Percentiles rank a stretch among this genome's conserved stretches.
Conservation (phyloP, 805 yeast species). For the Candida michaelii region DNA sequence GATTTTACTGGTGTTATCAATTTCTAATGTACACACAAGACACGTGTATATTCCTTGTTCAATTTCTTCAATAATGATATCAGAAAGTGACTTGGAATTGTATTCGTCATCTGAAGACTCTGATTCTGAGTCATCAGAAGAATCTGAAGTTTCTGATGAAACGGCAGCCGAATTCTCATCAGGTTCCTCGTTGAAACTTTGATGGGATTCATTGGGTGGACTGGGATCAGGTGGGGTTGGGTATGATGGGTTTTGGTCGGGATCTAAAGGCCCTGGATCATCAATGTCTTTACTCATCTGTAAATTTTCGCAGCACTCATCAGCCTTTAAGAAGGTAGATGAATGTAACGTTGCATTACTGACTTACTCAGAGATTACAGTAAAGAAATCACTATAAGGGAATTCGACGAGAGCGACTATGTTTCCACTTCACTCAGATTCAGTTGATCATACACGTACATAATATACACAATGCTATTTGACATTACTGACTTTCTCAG, state of each 20-base stretch:
- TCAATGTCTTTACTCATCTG: constrained; percentile 5
- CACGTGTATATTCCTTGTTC: constrained; percentile 74
- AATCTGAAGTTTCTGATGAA: background rate
- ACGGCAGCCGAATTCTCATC: no score
- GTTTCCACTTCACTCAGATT: no score
- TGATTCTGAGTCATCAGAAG: constrained; percentile 6
- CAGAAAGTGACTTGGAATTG: constrained; percentile 25
- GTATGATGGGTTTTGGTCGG: no score
- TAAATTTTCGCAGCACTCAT: background rate
- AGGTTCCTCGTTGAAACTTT: no score
- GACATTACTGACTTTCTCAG: constrained; percentile 6
- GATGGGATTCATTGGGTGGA: background rate
- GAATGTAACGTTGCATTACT: no score
- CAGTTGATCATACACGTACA: background rate
- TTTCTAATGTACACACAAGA: constrained; percentile 83
- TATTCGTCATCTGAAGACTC: constrained; percentile 19
- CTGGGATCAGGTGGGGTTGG: no score
- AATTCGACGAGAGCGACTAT: no score
- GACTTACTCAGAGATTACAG: no score
- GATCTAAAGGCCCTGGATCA: constrained; percentile 1
- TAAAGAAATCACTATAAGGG: no score
- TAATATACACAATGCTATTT: constrained; percentile 7
- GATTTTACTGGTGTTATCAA: constrained; percentile 61
- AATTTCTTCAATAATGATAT: constrained; percentile 54
- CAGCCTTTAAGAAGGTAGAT: no score